A percentile compares a stretch with the other conserved stretches of the same genome.
These are phyloP conservation scores for Sphagnum tenellum DNA, from an alignment of 225 moss, liverwort and hornwort genomes.

Conservation along the genomic window DNA sequence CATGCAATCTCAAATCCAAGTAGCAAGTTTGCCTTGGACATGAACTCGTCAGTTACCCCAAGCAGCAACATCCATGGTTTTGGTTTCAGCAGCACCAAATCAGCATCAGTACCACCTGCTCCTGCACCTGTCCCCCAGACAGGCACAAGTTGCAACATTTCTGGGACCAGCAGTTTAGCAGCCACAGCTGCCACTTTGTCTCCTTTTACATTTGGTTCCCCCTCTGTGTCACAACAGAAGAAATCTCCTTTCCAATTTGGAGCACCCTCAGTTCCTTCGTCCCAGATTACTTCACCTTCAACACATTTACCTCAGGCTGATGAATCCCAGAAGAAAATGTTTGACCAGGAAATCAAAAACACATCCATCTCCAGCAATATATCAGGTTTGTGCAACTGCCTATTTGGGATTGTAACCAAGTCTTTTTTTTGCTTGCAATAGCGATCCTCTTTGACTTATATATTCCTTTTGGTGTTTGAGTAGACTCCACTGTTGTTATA, in stretches of 20 bases:
- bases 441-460: too few species aligned
- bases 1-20: slow-evolving; percentile 7
- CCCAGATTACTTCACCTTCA: slow-evolving; percentile 12
- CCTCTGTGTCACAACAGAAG: slow-evolving; percentile 24
- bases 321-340: slow-evolving; percentile 42
- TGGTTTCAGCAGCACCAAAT: too few species aligned
- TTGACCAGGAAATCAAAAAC: slow-evolving; percentile 22
- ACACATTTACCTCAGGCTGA: slow-evolving; percentile 15
- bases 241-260: slow-evolving; percentile 27
- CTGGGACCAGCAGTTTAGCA: slow-evolving; percentile 22
- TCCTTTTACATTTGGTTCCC: slow-evolving; percentile 18
- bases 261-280: slow-evolving; percentile 14
- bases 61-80: too few species aligned
- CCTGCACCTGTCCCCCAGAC: not conserved
- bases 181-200: slow-evolving; percentile 9
- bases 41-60: too few species aligned
- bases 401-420: too few species aligned
- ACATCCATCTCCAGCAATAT: slow-evolving; percentile 6
- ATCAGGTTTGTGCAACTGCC: slow-evolving; percentile 9
- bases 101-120: too few species aligned
- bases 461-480: too few species aligned
- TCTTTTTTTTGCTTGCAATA: too few species aligned
- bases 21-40: not conserved
- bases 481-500: too few species aligned
- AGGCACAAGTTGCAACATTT: slow-evolving; percentile 15